These are phyloP conservation scores for Rhinocladiella similis DNA, from an alignment of 2,329 filamentous ascomycete genomes.

Conservation along the genomic window DNA sequence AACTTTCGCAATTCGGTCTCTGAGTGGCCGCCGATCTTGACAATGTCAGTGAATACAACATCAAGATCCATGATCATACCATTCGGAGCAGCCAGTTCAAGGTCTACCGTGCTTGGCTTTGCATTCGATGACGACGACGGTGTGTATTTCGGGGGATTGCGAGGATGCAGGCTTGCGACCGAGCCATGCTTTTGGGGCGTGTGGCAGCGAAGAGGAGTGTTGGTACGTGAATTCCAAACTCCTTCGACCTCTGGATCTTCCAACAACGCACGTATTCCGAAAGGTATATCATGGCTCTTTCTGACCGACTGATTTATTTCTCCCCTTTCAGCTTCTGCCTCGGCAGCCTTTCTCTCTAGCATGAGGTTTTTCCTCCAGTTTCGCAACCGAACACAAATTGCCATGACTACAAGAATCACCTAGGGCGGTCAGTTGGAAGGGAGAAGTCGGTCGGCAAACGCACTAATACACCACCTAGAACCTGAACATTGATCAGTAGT, in stretches of 20 bases:
- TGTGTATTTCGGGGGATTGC: neutral
- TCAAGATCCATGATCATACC: slow-evolving; percentile 5
- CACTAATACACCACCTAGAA: slow-evolving; percentile 22
- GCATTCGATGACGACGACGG: slow-evolving; percentile 12
- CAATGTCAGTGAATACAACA: slow-evolving; percentile 3
- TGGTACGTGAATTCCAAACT: slow-evolving; percentile 69
- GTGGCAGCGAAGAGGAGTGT: slow-evolving; percentile 32
- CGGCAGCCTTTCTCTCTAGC: slow-evolving; percentile 59
- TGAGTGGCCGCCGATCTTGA: slow-evolving; percentile 8
- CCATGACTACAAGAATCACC: slow-evolving; percentile 66
- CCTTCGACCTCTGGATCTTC: slow-evolving; percentile 81
- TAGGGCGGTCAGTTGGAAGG: slow-evolving; percentile 36
- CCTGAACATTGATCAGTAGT: slow-evolving; percentile 10
- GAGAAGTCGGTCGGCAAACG: neutral
- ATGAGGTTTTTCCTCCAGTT: slow-evolving; percentile 58
- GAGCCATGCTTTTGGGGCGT: neutral
- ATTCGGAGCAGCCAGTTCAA: slow-evolving; percentile 8
- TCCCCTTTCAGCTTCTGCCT: slow-evolving; percentile 54
- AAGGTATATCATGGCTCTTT: slow-evolving; percentile 67
- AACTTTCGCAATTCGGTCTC: neutral
- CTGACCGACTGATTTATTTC: slow-evolving; percentile 56
- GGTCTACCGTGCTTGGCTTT: slow-evolving; percentile 6
- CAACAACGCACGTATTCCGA: slow-evolving; percentile 82
- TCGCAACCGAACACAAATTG: slow-evolving; percentile 62
- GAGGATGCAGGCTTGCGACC: neutral